These are phyloP conservation scores for Chaetoceros muelleri DNA, from an alignment of 108 stramenopile species.

Conservation along the genomic window DNA sequence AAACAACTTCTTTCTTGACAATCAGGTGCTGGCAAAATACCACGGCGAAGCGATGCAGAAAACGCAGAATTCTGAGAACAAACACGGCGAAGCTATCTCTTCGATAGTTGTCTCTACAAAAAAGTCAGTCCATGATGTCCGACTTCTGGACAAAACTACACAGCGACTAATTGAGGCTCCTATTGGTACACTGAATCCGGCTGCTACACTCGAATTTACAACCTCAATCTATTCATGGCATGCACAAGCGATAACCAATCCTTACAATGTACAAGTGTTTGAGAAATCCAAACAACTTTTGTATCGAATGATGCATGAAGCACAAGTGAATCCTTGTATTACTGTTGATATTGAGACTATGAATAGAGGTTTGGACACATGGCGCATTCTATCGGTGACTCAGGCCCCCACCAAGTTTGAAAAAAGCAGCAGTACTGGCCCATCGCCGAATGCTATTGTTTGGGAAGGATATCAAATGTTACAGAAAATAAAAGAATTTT, in stretches of 20 bases:
- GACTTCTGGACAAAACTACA: no score
- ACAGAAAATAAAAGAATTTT: neutral
- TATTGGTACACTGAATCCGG: no score
- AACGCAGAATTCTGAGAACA: no score
- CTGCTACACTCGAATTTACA: neutral
- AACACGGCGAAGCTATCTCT: no score
- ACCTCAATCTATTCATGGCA: neutral
- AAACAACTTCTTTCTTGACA: no score
- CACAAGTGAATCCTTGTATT: neutral
- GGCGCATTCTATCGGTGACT: neutral
- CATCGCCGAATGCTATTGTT: neutral
- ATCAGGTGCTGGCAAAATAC: no score
- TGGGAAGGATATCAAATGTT: neutral
- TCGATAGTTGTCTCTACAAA: no score
- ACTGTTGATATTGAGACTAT: neutral
- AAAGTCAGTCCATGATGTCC: no score
- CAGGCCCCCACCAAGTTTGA: neutral
- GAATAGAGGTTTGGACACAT: neutral
- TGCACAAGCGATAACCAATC: neutral
- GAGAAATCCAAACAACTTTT: neutral
- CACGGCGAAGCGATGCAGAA: no score
- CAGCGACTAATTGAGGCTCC: no score
- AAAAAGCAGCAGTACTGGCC: no score
- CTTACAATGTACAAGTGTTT: neutral
- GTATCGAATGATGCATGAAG: neutral